A percentile compares a stretch with the other conserved stretches of the same genome.
Conservation (phyloP, 805 yeast species). For the Middelhovenomyces tepae region DNA sequence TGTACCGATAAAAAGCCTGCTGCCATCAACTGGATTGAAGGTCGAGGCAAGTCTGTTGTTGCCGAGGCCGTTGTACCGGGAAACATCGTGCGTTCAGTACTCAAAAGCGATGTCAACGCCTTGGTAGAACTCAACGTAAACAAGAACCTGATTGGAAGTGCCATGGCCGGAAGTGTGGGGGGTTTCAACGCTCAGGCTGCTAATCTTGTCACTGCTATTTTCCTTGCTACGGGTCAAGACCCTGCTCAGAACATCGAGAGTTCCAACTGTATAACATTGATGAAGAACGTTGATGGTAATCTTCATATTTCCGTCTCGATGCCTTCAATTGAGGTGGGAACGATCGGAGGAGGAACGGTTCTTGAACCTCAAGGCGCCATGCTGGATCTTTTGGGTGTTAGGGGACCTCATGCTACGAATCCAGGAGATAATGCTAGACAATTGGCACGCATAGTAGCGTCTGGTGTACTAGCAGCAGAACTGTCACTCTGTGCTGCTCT, state of each 20-base stretch:
- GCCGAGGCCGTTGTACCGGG: conserved; percentile 91
- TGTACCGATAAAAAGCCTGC: conserved; percentile 98
- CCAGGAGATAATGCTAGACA: conserved; percentile 96
- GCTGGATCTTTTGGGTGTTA: conserved; percentile 88
- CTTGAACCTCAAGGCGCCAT: conserved; percentile 95
- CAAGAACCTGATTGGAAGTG: conserved; percentile 91
- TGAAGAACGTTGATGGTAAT: conserved; percentile 74
- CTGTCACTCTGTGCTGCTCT: conserved; percentile 89
- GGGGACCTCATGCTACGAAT: conserved; percentile 87
- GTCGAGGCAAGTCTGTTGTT: conserved; percentile 96
- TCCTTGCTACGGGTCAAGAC: conserved; percentile 94
- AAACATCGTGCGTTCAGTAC: conserved; percentile 66
- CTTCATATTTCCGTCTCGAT: conserved; percentile 91
- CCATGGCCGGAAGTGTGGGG: conserved; percentile 97
- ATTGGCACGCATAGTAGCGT: conserved; percentile 85
- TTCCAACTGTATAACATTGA: conserved; percentile 92
- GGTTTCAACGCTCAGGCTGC: conserved; percentile 99
- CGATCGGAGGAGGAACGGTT: conserved; percentile 98
- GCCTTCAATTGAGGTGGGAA: conserved; percentile 99
- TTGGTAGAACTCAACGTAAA: conserved; percentile 80
- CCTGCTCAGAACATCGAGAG: conserved; percentile 99
- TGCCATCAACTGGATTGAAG: conserved; percentile 98
- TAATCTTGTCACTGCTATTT: conserved; percentile 89
- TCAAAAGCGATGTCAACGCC: conserved; percentile 88
- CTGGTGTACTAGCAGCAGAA: conserved; percentile 94